Evolutionary conservation across 2,329 filamentous ascomycete species (phyloP).

Genomic region (Cytospora chrysosperma): DNA sequence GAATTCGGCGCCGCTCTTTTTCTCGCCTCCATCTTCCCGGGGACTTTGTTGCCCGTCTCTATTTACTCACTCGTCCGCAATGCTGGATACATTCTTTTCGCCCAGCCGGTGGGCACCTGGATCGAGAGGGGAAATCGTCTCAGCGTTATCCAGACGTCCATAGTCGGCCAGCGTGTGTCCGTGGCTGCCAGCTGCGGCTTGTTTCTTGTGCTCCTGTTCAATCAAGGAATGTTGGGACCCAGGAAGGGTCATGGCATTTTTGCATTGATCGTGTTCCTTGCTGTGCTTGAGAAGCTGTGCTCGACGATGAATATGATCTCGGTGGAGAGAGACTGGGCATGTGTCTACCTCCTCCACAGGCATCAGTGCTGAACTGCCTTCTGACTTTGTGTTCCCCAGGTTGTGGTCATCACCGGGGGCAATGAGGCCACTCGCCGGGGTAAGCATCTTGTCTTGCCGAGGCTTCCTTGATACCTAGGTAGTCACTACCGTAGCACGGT

Average conservation of each 20-base stretch:
- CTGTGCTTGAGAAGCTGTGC: slow-evolving; percentile 67
- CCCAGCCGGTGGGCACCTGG: slow-evolving; percentile 55
- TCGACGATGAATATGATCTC: slow-evolving; percentile 62
- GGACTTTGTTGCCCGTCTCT: slow-evolving; percentile 64
- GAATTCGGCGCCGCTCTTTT: slow-evolving; percentile 63
- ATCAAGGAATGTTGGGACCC: slow-evolving; percentile 29
- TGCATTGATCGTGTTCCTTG: slow-evolving; percentile 47
- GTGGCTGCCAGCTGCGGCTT: slow-evolving; percentile 49
- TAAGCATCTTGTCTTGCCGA: slow-evolving; percentile 3
- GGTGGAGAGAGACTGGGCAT: slow-evolving; percentile 70
- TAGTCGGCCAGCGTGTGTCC: slow-evolving; percentile 42
- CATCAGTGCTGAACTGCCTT: background rate
- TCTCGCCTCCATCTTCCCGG: slow-evolving; percentile 53
- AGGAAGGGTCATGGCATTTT: slow-evolving; percentile 35
- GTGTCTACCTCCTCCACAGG: background rate
- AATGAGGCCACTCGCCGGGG: slow-evolving; percentile 32
- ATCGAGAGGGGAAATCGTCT: slow-evolving; percentile 58
- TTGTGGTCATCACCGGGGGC: slow-evolving; percentile 49
- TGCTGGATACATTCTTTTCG: slow-evolving; percentile 55
- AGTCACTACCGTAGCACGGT: too few species aligned
- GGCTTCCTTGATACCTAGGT: too few species aligned
- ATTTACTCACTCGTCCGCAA: slow-evolving; percentile 66
- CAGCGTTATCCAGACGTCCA: slow-evolving; percentile 50
- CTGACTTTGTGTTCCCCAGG: slow-evolving; percentile 30
- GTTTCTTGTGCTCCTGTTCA: slow-evolving; percentile 39